Percentiles rank a stretch among this genome's conserved stretches.
Evolutionary conservation across 129 eudicot genomes (phyloP).

Genomic region (Flaveria sonorensis): DNA sequence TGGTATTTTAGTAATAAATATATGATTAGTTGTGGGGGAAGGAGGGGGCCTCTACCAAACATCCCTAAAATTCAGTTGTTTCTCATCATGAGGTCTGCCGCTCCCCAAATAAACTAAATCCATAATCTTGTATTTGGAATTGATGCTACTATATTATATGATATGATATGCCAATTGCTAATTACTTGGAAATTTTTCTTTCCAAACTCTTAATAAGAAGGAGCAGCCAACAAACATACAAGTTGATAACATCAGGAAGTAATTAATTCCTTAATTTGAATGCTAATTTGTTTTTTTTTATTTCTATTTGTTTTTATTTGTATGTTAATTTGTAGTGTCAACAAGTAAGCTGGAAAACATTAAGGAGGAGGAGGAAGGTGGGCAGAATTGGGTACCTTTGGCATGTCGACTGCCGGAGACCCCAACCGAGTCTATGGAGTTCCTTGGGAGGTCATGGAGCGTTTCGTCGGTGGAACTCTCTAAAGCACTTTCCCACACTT

Average conservation of each 20-base stretch:
- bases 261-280: background rate
- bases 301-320: background rate
- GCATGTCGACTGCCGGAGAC: slow-evolving; percentile 81
- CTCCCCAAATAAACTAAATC: slow-evolving; percentile 18
- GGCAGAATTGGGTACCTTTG: slow-evolving; percentile 44
- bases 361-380: slow-evolving; percentile 56
- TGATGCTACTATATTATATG: background rate
- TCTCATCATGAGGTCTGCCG: slow-evolving; percentile 38
- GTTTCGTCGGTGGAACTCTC: slow-evolving; percentile 75
- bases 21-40: background rate
- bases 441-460: slow-evolving; percentile 89
- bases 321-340: slow-evolving; percentile 42
- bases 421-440: slow-evolving; percentile 95
- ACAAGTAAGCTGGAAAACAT: slow-evolving; percentile 59
- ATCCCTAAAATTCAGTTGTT: slow-evolving; percentile 23
- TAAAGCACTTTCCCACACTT: slow-evolving; percentile 65
- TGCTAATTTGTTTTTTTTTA: background rate
- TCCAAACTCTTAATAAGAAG: background rate
- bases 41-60: slow-evolving; percentile 12
- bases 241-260: background rate
- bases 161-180: too few species aligned
- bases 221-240: background rate
- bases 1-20: too few species aligned
- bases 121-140: background rate
- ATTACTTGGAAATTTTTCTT: too few species aligned